Evolutionary conservation across 2,329 filamentous ascomycete genomes (phyloP), one percentile per base, ranked within the genome.

Genomic region (Aspergillus ochraceoroseus): DNA sequence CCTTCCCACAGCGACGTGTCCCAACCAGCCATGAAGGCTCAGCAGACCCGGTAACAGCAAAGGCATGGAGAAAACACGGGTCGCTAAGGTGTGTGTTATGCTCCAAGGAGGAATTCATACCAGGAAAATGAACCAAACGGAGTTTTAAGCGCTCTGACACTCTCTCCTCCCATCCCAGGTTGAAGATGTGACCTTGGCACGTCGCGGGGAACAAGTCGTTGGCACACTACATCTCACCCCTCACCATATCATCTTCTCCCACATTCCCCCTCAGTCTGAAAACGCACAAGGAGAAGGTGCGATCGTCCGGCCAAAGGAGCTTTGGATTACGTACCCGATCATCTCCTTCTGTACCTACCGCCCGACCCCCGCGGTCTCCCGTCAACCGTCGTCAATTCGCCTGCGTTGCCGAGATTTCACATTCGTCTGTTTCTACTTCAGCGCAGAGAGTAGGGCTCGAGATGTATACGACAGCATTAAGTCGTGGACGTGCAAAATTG

Each of bases 321-420:
- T 85, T 59, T 98, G 90, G 86, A 87, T 96, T 40, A 89, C 92
- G 11, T 98, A 89, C 65, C 89, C 90, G 15, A 89, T 96, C 66
- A 87, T 98, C 56, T 79, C 79, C 27, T 79, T 82, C 57, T 95
- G 89, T 67, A 79, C 77, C 15, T 80, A 90, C 51, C 80, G 87
- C 44, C 84, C 87, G 18, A 80, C 82, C 32, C 82, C 85, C 12
- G 74, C 79, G 5, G 72, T 74, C 8, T 83, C 84, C 43, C 77
- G 80, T 35, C 77, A 87, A 46, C 76, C 80, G 20, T 87, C 89
- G 4, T 85, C 86, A 2, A 87, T 98, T 58, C 83, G 90, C 37
- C 71, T 98, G 47, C 82, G 88, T 38, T 88, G 89, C 61, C 85
- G 90, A 43, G 92, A 98, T 70, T 96, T 98, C 63, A 90, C 80